Base-by-base conservation (phyloP, 805 yeast species). In the Metschnikowia drakensbergensis region DNA sequence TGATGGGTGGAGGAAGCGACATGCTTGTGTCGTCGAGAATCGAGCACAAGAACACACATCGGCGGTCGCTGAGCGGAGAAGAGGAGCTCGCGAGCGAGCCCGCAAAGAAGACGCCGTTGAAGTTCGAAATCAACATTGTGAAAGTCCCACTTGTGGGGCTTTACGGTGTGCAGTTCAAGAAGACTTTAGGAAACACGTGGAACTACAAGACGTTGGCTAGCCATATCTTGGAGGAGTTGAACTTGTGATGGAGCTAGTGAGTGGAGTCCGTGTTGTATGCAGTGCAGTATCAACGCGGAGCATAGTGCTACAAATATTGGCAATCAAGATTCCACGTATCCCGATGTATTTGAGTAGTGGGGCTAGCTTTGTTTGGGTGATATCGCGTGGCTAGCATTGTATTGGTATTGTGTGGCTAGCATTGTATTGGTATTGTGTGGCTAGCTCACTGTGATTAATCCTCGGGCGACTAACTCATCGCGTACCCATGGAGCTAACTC, bases 151-250 rank as follows among this genome's bases (percentile, higher is more conserved):
- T 91, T 55, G 86, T 91, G 47, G 89, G 95, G 4, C 74, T 92
- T 51, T 90, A 86, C 55, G 98, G 98, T 67, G 91, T 91, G 42
- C 97, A 92, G 65, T 90, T 91, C 73, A 92, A 92, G 75, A 91
- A 91, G 64, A 77, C 91, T 29, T 78, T 87, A 49, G 98, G 98
- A 60, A 90, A 92, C 64, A 88, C 96, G 1, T 91, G 97, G 97
- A 81, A 86, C 69, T 91, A 91, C 69, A 91, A 92, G 72, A 84
- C 90, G 7, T 74, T 91, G 61, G 97, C 97, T 1, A 83, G 92
- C 47, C 88, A 84, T 64, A 86, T 91, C 43, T 77, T 91, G 66
- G 76, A 77, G 51, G 86, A 86, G 55, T 74, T 88, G 63, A 83
- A 84, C 53, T 69, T 87, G 54, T 86, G 48, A 37, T 28, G 6